Base-by-base conservation (phyloP, 441 rosid genomes). In the Arabidopsis hybrid region DNA sequence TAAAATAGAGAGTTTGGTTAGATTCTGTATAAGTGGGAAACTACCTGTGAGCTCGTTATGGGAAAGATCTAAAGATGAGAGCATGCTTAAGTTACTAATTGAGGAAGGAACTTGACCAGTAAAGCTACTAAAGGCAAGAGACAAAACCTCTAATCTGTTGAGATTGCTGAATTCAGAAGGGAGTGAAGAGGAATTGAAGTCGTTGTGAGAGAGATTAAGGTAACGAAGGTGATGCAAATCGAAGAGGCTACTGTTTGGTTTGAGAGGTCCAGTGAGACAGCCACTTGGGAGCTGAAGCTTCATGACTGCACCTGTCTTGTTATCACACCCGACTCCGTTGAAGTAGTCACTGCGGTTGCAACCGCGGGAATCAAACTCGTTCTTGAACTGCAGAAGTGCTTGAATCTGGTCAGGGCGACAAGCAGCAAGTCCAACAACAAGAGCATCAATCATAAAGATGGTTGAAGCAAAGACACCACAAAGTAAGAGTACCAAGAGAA, bases 81-180 rank as follows among this genome's bases (percentile, higher is more conserved):
- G n/a, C n/a, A n/a, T n/a, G n/a, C 10, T 65, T 35, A 65, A 59
- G 59, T 65, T 65, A 64, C 43, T 46, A 32, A 4, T 6, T 9
- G 69, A 64, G 6, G 57, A 47, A 64, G 71, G 78, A 16, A 73
- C 7, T 39, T 65, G 78, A 6, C 67, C 0, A 14, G 6, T n/a
- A 26, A 73, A 73, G 34, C 67, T n/a, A 50, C 21, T 46, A 67
- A 43, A 46, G 52, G 78, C 26, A 66, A 72, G 76, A 72, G 64
- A 45, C 46, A 72, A 55, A 13, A 64, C 39, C 70, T 63, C 31
- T 74, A 66, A 47, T 29, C 8, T 49, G 42, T 32, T 66, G 36
- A 74, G 65, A 3, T 66, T 58, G 16, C 72, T 1, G 8, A 74
- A 50, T 3, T 0, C 34, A 0, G 42, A 47, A 74, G 51, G 52